phyloP scores from a whole-genome alignment of 2,329 filamentous ascomycete species.

The Pseudogymnoascus sp. region DNA sequence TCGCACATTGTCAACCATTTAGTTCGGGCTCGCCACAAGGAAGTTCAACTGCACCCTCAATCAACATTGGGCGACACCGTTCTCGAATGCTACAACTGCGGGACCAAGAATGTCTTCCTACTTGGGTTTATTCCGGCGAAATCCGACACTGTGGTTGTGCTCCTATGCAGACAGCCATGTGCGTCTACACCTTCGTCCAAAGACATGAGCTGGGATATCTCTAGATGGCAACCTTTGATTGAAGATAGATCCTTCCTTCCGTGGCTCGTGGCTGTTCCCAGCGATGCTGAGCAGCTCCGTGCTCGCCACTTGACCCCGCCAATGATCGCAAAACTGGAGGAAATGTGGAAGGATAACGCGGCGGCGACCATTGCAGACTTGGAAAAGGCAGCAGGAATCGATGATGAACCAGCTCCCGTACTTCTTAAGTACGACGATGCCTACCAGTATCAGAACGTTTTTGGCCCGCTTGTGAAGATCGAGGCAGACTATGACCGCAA shows the following conservation, averaged over 20 bases:
- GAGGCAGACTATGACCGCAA: constrained; percentile 99
- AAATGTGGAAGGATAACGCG: constrained; percentile 96
- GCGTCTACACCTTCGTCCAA: constrained; percentile 91
- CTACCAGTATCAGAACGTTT: constrained; percentile 98
- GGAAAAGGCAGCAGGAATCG: constrained; percentile 82
- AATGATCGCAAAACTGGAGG: constrained; percentile 91
- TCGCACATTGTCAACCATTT: constrained; percentile 98
- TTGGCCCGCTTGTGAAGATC: constrained; percentile 95
- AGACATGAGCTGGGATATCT: constrained; percentile 99
- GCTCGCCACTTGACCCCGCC: constrained; percentile 88
- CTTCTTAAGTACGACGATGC: constrained; percentile 92
- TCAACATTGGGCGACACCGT: constrained; percentile 93
- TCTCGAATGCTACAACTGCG: constrained; percentile 97
- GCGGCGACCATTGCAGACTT: constrained; percentile 81
- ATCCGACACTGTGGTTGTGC: constrained; percentile 93
- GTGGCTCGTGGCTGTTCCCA: constrained; percentile 84
- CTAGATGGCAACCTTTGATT: constrained; percentile 93
- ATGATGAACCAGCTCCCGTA: constrained; percentile 91
- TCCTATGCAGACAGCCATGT: constrained; percentile 93
- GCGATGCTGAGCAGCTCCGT: constrained; percentile 90
- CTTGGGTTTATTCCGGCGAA: constrained; percentile 98
- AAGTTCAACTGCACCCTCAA: constrained; percentile 90
- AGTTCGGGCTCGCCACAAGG: constrained; percentile 94
- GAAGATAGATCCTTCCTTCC: constrained; percentile 90
- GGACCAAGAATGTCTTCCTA: constrained; percentile 97